phyloP scores from a whole-genome alignment of 73 alveolate species.

The Tetrahymena thermophila region DNA sequence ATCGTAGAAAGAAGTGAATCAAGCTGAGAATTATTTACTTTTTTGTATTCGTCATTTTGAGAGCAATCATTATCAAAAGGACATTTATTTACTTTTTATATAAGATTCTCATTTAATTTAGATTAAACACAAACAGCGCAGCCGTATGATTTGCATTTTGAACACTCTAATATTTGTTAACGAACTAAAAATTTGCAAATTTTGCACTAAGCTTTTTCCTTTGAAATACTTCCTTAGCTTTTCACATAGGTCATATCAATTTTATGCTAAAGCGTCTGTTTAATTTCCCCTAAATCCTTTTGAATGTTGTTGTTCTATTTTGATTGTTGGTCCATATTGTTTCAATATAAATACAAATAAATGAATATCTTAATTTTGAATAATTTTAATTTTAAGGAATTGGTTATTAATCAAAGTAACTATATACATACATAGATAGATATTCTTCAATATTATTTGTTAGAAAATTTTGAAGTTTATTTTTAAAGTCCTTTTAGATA shows the following conservation, averaged over 20 bases:
- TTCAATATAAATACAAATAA: too few relatives aligned
- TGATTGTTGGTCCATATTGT: neutral
- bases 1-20: neutral
- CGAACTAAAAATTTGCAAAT: neutral
- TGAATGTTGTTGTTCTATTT: neutral
- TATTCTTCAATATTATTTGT: neutral
- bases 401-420: neutral
- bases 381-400: too few relatives aligned
- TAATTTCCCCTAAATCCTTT: neutral
- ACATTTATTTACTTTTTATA: neutral
- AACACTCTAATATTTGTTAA: neutral
- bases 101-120: neutral
- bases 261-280: neutral
- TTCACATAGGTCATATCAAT: neutral
- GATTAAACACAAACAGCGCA: neutral
- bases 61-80: neutral
- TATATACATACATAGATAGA: too few relatives aligned
- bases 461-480: neutral
- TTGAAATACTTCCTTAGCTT: neutral
- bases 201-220: neutral
- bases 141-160: neutral
- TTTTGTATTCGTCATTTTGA: neutral
- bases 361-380: neutral
- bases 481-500: neutral
- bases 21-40: neutral